Base-by-base conservation (phyloP, 2,329 filamentous ascomycete species). In the Ceratocystis eucalypticola region DNA sequence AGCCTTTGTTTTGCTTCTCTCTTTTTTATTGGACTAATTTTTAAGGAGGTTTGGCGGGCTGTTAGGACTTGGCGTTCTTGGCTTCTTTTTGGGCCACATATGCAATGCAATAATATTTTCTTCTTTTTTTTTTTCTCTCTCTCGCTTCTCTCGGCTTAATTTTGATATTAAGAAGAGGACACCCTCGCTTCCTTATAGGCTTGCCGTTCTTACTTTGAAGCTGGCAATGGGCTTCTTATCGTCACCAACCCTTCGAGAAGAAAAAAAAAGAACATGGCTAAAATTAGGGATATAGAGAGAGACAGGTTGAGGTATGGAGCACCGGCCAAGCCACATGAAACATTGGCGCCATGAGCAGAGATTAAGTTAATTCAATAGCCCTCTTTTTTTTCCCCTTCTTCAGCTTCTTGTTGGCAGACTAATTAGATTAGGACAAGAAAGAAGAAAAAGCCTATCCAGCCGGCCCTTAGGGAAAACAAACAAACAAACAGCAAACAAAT, bases 301-400 rank as follows among this genome's bases (percentile, higher is more conserved):
- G 20, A 59, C 48, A 22, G 48, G 53, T 28, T 57, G 28, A 6
- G 53, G 30, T 28, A 59, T 17, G 20, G 65, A 66, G 65, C 65
- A 62, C 65, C 50, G 48, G 65, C 44, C 59, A 66, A 59, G 59
- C 65, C 59, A 66, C 30, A 66, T 66, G 65, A 63, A 66, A 66
- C 65, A 61, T 45, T 62, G 65, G 65, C 57, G 59, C n/a, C 25
- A 59, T 59, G 55, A 37, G 33, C 33, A 59, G 55, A 59, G 55
- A 59, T 59, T 59, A 37, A n/a, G 15, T 59, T 12, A 20, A 17
- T 59, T 59, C 55, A 33, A 30, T 8, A 59, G 55, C 22, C 22
- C 53, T 30, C 53, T 57, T 15, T 53, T 22, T 53, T 55, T 28
- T 57, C 33, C 22, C 30, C 53, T 30, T 53, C 48, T 57, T 57